These are phyloP conservation scores for Penicillium griseofulvum DNA, from an alignment of 2,329 filamentous ascomycete species.

Conservation along the genomic window DNA sequence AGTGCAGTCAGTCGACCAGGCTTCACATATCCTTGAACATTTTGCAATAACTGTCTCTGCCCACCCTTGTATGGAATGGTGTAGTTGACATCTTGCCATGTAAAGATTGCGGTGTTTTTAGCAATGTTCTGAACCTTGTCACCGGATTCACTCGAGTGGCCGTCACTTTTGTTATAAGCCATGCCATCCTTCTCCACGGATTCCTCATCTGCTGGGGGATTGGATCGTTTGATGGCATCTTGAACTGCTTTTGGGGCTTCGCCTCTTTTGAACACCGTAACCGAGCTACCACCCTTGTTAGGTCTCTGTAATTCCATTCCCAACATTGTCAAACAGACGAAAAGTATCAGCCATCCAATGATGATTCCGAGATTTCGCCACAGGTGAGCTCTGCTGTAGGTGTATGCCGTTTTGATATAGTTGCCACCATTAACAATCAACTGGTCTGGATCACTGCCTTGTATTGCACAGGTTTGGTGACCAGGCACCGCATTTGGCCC, in stretches of 20 bases:
- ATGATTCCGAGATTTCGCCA: slow-evolving; percentile 81
- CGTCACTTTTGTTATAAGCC: slow-evolving; percentile 16
- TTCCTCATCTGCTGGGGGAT: slow-evolving; percentile 52
- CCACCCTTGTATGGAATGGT: slow-evolving; percentile 50
- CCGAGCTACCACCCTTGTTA: slow-evolving; percentile 75
- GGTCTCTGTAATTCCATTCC: slow-evolving; percentile 76
- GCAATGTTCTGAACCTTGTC: slow-evolving; percentile 52
- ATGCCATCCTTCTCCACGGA: slow-evolving; percentile 34
- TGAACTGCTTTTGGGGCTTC: slow-evolving; percentile 60
- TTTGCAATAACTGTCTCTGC: slow-evolving; percentile 52
- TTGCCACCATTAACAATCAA: slow-evolving; percentile 53
- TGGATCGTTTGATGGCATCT: slow-evolving; percentile 53
- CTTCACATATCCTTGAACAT: slow-evolving; percentile 69
- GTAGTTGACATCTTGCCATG: slow-evolving; percentile 84
- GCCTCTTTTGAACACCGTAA: slow-evolving; percentile 71
- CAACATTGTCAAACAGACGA: slow-evolving; percentile 71
- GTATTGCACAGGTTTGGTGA: slow-evolving; percentile 60
- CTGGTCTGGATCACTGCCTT: slow-evolving; percentile 55
- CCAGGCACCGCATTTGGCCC: slow-evolving; percentile 46
- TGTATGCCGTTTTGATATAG: slow-evolving; percentile 57
- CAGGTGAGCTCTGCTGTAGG: slow-evolving; percentile 56
- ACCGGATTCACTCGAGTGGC: slow-evolving; percentile 16
- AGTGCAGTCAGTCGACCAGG: slow-evolving; percentile 75
- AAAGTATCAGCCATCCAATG: slow-evolving; percentile 69
- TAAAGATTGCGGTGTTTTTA: slow-evolving; percentile 69